phyloP scores from a whole-genome alignment of 352 stramenopile genomes.

The Chrysophaeum taylorii region DNA sequence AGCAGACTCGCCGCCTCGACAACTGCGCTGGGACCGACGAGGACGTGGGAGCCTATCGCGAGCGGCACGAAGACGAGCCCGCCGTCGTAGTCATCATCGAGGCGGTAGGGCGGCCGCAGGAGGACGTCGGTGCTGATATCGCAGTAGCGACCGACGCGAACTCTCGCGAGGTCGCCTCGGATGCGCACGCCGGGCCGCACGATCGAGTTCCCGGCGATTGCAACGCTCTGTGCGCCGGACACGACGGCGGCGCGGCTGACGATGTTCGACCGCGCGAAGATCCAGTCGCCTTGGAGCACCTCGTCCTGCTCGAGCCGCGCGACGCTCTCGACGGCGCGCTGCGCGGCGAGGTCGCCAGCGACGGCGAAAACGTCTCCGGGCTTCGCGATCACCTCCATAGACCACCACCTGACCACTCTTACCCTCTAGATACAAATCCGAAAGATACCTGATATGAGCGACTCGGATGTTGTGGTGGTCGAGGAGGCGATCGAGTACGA shows the following conservation, averaged over 20 bases:
- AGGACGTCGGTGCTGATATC: slow-evolving; percentile 57
- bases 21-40: slow-evolving; percentile 52
- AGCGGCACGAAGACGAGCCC: not conserved
- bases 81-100: not conserved
- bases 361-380: no score
- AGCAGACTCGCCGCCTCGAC: slow-evolving; percentile 64
- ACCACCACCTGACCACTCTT: no score
- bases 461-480: no score
- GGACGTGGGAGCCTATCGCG: no score
- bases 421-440: no score
- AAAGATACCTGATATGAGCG: no score
- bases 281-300: not conserved
- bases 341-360: no score
- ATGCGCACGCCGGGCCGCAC: slow-evolving; percentile 56
- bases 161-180: slow-evolving; percentile 62
- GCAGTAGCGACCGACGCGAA: slow-evolving; percentile 63
- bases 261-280: not conserved
- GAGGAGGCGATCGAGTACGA: slow-evolving; percentile 9
- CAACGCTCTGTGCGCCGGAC: not conserved
- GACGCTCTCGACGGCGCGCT: no score
- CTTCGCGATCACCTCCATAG: no score
- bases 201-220: slow-evolving; percentile 21
- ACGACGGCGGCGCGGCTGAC: not conserved
- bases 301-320: not conserved
- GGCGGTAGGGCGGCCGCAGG: slow-evolving; percentile 46